Percentiles rank a stretch among this genome's conserved stretches.
These are phyloP conservation scores for Parastagonospora nodorum DNA, from an alignment of 2,329 filamentous ascomycete species.

Conservation along the genomic window DNA sequence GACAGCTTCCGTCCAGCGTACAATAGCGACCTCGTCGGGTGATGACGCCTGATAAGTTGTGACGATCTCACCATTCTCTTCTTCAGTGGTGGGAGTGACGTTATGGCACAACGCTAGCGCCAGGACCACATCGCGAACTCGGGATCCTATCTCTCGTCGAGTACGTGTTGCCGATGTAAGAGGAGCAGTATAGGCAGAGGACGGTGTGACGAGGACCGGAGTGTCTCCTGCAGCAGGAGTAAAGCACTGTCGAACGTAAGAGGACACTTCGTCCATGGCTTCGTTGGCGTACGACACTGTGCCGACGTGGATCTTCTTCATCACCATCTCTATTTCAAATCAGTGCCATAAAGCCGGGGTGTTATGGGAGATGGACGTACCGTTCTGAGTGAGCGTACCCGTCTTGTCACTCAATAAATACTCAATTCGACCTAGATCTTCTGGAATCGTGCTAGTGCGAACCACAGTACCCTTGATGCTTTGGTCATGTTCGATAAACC, in stretches of 20 bases:
- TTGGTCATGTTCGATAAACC: conserved; percentile 89
- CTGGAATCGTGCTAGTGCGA: conserved; percentile 94
- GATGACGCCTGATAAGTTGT: conserved; percentile 96
- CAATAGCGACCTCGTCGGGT: conserved; percentile 97
- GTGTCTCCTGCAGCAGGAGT: conserved; percentile 48
- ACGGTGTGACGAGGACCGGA: conserved; percentile 70
- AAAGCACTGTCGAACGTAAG: conserved; percentile 87
- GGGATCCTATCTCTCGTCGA: conserved; percentile 87
- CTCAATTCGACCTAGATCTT: conserved; percentile 93
- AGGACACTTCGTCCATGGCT: conserved; percentile 94
- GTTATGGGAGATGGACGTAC: conserved; percentile 41
- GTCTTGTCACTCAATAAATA: conserved; percentile 98
- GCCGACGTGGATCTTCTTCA: conserved; percentile 98
- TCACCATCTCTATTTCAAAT: conserved; percentile 76
- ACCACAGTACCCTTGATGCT: conserved; percentile 93
- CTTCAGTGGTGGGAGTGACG: conserved; percentile 88
- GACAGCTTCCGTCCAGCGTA: conserved; percentile 91
- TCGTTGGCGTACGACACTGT: conserved; percentile 98
- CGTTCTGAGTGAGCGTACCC: conserved; percentile 94
- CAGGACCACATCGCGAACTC: conserved; percentile 90
- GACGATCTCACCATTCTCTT: conserved; percentile 74
- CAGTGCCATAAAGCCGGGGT: conserved; percentile 5
- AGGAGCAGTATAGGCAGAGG: conserved; percentile 68
- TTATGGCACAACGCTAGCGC: conserved; percentile 95
- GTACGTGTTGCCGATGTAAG: conserved; percentile 74